Base-by-base conservation (phyloP, 208 protist species). In the Lotmaria passim region DNA sequence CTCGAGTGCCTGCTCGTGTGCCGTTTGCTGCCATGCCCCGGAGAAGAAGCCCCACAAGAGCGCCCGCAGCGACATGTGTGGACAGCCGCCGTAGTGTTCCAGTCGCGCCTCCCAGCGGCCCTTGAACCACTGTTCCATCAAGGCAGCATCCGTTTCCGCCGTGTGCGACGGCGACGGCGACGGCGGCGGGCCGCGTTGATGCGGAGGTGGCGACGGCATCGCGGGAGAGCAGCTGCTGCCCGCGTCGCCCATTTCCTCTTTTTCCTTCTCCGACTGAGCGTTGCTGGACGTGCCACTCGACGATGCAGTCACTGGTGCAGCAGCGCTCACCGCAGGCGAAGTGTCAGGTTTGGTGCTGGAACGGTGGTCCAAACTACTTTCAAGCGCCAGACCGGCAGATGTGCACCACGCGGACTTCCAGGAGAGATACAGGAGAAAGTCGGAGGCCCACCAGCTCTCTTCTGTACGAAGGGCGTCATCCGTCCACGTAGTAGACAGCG, bases 21-120 rank as follows among this genome's bases (percentile, higher is more conserved):
- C 67, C 14, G 63, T 50, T 33, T 67, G 73, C 34, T 82, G 82
- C 39, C 70, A 47, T 15, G 76, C 69, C 11, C 83, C 83, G 14
- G 64, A 75, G 36, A 82, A 81, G 69, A 85, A 89, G 26, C 79
- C 77, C 76, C 76, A 83, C 19, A 85, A 36, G 1, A 89, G 51
- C 2, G 52, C 55, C 8, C 83, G 79, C 7, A 88, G 58, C 3
- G 64, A 39, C 21, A 39, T 58, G 57, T 77, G 72, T 24, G 65
- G 72, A n/a, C 60, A 51, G 41, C 75, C 72, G 43, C 58, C 63
- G 56, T 51, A 58, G 3, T 4, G 8, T 3, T 57, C 58, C 19
- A 85, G 43, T 1, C 69, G 75, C 0, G 36, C 41, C 58, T 41
- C 36, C 69, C 78, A 80, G 26, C 73, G 73, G 0, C 26, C 15